Base-by-base conservation (phyloP, 768 basidiomycete species). In the Amyloporia xantha region DNA sequence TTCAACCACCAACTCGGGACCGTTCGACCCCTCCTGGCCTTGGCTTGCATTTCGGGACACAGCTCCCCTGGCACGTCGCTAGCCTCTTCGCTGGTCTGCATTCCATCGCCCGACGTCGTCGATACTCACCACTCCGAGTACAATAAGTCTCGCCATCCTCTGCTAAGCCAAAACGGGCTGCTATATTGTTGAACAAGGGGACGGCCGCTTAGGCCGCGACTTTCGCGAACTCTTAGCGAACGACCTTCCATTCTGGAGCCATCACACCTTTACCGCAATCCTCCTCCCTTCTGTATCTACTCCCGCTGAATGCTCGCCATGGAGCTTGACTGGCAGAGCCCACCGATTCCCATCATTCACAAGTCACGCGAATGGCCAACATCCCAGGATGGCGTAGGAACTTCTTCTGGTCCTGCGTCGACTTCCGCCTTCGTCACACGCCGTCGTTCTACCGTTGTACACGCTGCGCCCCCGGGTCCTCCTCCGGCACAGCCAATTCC, bases 401-500 rank as follows among this genome's bases (percentile, higher is more conserved):
- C n/a, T n/a, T 27, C 44, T 42, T 24, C 46, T 13, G 24, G 38
- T 25, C n/a, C 40, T 5, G 30, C 40, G 39, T 55, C 53, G 48
- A 36, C 60, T 49, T 49, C 44, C 49, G 23, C 64, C 59, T 48
- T 64, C 69, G 44, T 54, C 38, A 74, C 76, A 52, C 79, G 84
- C 48, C 81, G 86, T 45, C 84, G 86, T 56, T 87, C 84, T 21
- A 79, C 81, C 47, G 81, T 77, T 48, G 75, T 79, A 11, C 74
- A 78, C 58, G 69, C 72, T 21, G 52, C 83, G 39, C 84, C 86
- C 5, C 77, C 82, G 33, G 80, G 69, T 2, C 86, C 86, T 17
- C 86, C 86, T 37, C 86, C 86, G 19, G 79, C 71, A 59, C 76
- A 80, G 56, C 86, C 86, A 42, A 88, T 89, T 50, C 86, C 86